phyloP scores from a whole-genome alignment of 495 filamentous ascomycete species.

The Tetracladium marchalianum region DNA sequence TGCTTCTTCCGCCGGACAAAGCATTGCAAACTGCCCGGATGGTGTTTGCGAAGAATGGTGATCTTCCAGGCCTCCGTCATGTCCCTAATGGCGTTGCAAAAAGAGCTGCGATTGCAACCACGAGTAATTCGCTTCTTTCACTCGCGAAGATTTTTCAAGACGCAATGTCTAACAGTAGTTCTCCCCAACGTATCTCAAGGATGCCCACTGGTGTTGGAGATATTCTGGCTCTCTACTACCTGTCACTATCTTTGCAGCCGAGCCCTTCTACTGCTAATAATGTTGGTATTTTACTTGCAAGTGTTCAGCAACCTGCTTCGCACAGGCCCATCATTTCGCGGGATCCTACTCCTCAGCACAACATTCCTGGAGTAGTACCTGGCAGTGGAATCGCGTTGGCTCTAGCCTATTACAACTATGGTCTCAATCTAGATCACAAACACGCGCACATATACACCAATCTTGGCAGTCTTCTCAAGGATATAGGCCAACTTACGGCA shows the following conservation, averaged over 20 bases:
- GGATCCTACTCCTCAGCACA: slow-evolving; percentile 22
- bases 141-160: slow-evolving; percentile 98
- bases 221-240: slow-evolving; percentile 91
- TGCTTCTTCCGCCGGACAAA: slow-evolving; percentile 74
- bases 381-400: slow-evolving; percentile 85
- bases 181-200: slow-evolving; percentile 45
- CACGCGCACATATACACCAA: slow-evolving; percentile 99
- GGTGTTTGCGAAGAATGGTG: slow-evolving; percentile 62
- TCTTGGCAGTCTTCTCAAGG: slow-evolving; percentile 88
- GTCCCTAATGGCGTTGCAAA: slow-evolving; percentile 62
- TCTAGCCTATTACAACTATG: slow-evolving; percentile 91
- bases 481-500: slow-evolving; percentile 84
- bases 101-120: slow-evolving; percentile 81
- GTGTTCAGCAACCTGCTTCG: slow-evolving; percentile 72
- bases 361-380: slow-evolving; percentile 70
- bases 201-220: slow-evolving; percentile 73
- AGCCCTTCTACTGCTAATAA: slow-evolving; percentile 98
- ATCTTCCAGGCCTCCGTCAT: slow-evolving; percentile 73
- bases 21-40: slow-evolving; percentile 76
- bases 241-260: slow-evolving; percentile 88
- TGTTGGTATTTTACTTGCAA: slow-evolving; percentile 90
- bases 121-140: slow-evolving; percentile 90
- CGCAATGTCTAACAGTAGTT: slow-evolving; percentile 76
- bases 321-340: slow-evolving; percentile 20
- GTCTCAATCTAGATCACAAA: slow-evolving; percentile 69